Conservation (phyloP, 345 rosid species). For the Acer negundo region DNA sequence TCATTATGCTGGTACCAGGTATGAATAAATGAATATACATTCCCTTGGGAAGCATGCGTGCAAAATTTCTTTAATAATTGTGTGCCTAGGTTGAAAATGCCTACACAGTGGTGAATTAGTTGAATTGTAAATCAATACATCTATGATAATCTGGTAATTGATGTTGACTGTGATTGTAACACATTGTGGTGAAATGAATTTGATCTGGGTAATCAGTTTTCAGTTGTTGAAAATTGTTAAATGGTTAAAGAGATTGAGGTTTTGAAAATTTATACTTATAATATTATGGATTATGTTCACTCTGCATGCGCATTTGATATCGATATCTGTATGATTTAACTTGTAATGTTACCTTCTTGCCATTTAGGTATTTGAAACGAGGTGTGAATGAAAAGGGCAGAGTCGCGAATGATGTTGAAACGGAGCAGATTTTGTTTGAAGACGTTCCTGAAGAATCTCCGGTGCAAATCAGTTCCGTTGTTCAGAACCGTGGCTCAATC, state of each 20-base stretch:
- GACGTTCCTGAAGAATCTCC: constrained; percentile 74
- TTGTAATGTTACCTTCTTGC: constrained; percentile 13
- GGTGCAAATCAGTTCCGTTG: constrained; percentile 78
- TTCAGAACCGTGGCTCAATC: constrained; percentile 98
- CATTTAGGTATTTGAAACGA: constrained; percentile 85
- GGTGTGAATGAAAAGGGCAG: constrained; percentile 95
- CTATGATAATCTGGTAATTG: constrained; percentile 6
- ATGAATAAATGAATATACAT: constrained; percentile 15
- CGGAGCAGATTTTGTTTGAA: constrained; percentile 93
- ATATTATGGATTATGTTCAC: neutral
- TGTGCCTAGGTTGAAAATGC: neutral
- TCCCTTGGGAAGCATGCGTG: neutral
- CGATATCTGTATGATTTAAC: neutral
- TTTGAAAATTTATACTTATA: neutral
- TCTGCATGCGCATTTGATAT: neutral
- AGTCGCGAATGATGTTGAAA: constrained; percentile 99
- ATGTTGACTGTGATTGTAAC: neutral
- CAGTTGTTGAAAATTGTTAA: neutral
- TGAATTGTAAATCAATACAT: neutral
- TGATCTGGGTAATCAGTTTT: neutral
- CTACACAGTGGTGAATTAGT: neutral
- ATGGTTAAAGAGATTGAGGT: constrained; percentile 3
- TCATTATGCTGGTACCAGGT: constrained; percentile 98
- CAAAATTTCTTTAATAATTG: neutral
- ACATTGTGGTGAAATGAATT: constrained; percentile 9